Conservation (phyloP, 2,329 filamentous ascomycete species). For the Hypomyces rosellus region DNA sequence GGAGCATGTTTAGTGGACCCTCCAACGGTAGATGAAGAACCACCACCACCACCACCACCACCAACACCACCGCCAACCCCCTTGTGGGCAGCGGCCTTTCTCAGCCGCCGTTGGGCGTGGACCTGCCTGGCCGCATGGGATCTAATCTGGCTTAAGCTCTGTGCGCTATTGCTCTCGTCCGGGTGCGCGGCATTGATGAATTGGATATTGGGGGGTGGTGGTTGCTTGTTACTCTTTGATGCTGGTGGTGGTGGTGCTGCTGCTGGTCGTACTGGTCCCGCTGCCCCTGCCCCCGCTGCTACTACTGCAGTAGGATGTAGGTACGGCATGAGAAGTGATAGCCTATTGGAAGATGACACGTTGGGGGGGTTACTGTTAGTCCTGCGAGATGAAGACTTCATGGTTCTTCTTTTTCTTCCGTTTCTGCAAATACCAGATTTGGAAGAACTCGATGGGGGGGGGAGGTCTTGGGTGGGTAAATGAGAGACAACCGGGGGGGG, state of each 20-base stretch:
- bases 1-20: not conserved
- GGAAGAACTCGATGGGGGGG: too few species aligned
- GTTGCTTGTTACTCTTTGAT: not conserved
- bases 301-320: not conserved
- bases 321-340: too few species aligned
- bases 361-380: too few species aligned
- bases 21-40: too few species aligned
- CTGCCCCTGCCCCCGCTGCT: too few species aligned
- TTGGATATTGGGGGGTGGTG: slow-evolving; percentile 1
- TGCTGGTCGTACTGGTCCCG: not conserved
- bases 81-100: not conserved
- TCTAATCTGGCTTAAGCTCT: slow-evolving; percentile 11
- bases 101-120: slow-evolving; percentile 9
- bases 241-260: not conserved
- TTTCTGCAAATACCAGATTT: too few species aligned
- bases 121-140: slow-evolving; percentile 8
- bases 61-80: not conserved
- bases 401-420: too few species aligned
- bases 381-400: too few species aligned
- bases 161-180: not conserved
- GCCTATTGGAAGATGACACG: too few species aligned
- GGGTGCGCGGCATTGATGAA: slow-evolving; percentile 9
- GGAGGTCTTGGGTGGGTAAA: too few species aligned
- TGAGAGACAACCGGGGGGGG: too few species aligned
- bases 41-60: too few species aligned